Conservation (phyloP, 352 stramenopile genomes). For the Globisporangium polare region DNA sequence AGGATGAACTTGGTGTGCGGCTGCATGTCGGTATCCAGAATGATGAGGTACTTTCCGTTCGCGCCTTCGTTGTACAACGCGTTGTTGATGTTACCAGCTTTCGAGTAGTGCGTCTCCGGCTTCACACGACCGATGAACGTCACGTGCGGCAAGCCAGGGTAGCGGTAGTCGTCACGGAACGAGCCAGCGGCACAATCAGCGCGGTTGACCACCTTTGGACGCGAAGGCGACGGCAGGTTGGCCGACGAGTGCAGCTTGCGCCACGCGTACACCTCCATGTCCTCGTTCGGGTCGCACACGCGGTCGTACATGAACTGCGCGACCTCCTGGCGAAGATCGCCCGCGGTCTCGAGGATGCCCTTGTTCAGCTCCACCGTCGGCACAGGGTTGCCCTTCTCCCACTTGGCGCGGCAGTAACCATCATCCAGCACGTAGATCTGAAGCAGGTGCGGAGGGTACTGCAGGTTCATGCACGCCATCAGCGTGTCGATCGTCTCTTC, state of each 20-base stretch:
- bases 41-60: slow-evolving; percentile 70
- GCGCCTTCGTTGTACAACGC: slow-evolving; percentile 85
- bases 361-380: slow-evolving; percentile 76
- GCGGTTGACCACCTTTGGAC: slow-evolving; percentile 49
- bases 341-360: slow-evolving; percentile 60
- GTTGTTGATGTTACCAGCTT: slow-evolving; percentile 91
- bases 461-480: slow-evolving; percentile 84
- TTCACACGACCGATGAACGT: slow-evolving; percentile 81
- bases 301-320: slow-evolving; percentile 89
- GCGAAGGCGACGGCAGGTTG: slow-evolving; percentile 68
- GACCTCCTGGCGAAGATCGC: slow-evolving; percentile 78
- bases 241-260: slow-evolving; percentile 81
- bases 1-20: slow-evolving; percentile 82
- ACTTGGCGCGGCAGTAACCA: slow-evolving; percentile 81
- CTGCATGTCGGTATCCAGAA: slow-evolving; percentile 86
- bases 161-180: slow-evolving; percentile 85
- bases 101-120: slow-evolving; percentile 68
- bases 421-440: slow-evolving; percentile 87
- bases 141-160: slow-evolving; percentile 74
- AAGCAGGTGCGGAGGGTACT: slow-evolving; percentile 84
- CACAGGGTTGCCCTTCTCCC: slow-evolving; percentile 69
- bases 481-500: slow-evolving; percentile 85
- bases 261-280: slow-evolving; percentile 86
- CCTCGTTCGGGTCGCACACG: slow-evolving; percentile 81
- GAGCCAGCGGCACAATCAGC: slow-evolving; percentile 72